Conservation (phyloP, 441 rosid species). For the Raphanus hybrid region DNA sequence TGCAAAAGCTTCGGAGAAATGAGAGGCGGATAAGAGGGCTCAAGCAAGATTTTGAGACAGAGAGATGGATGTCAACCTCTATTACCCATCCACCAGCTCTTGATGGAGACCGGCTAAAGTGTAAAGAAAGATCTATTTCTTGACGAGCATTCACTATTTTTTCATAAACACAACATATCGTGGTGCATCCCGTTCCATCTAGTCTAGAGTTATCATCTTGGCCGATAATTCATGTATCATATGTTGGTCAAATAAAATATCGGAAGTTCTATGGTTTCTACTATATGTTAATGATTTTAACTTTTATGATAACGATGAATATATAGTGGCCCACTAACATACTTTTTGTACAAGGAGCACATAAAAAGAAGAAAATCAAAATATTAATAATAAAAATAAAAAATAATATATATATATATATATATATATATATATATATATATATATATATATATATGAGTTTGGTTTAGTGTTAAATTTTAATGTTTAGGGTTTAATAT, state of each 20-base stretch:
- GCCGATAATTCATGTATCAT: constrained; percentile 1
- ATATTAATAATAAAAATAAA: too few species aligned
- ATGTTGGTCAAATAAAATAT: background rate
- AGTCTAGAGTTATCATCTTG: constrained; percentile 11
- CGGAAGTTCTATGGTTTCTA: constrained; percentile 3
- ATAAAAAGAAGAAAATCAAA: too few species aligned
- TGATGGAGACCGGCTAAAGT: constrained; percentile 33
- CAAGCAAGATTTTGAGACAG: constrained; percentile 41
- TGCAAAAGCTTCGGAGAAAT: constrained; percentile 63
- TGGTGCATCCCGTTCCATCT: background rate
- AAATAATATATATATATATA: too few species aligned
- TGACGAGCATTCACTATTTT: constrained; percentile 4
- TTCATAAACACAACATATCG: background rate
- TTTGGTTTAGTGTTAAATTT: too few species aligned
- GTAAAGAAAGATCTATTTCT: background rate
- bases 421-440: too few species aligned
- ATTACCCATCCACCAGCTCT: constrained; percentile 57
- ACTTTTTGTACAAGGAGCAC: too few species aligned
- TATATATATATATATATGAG: too few species aligned
- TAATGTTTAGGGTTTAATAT: too few species aligned
- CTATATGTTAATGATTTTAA: background rate
- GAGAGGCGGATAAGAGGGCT: constrained; percentile 48
- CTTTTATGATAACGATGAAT: background rate
- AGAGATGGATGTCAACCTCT: constrained; percentile 17
- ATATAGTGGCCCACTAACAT: background rate